Base-by-base conservation (phyloP, 257 asterid genomes). In the Fraxinus cuspidata region DNA sequence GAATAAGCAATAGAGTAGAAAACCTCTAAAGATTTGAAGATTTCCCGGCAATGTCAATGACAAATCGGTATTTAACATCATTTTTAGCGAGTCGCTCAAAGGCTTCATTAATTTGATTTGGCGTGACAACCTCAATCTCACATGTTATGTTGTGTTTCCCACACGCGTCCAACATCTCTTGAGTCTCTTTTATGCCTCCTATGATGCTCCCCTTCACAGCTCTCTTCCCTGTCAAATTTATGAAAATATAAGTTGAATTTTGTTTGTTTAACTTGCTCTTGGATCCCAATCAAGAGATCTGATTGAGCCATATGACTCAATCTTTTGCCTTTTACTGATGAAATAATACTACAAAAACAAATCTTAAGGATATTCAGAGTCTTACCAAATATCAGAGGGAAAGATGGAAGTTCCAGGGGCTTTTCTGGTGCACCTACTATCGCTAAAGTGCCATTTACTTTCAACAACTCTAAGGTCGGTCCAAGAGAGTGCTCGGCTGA, bases 11-110 rank as follows among this genome's bases (percentile, higher is more conserved):
- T 37, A 18, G 32, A 56, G 53, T 31, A 8, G 2, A 29, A 12
- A 42, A 71, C 11, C 42, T 19, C 75, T 28, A 85, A 44, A 67
- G 71, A 1, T 81, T 84, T 32, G 91, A 35, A 70, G 82, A 70
- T 49, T 71, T 66, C 1, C 78, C 87, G 2, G 86, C 93, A 64
- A 92, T 82, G 73, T 92, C 97, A 31, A 92, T 89, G 56, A 92
- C 98, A 37, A 92, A 94, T 0, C 97, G 93, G 68, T 94, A 94
- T 86, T 92, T 94, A 15, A 94, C 94, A 70, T 94, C 98, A 47
- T 94, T 92, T 70, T 85, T 85, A 4, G 88, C 89, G 1, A 92
- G 85, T 2, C 97, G 92, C 32, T 81, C 74, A n/a, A 89, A 85
- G 4, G 98, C 94, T 68, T 86, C 86, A 27, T 94, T 91, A 51